phyloP scores from a whole-genome alignment of 306 rosid genomes.

The Gleditsia sinensis region DNA sequence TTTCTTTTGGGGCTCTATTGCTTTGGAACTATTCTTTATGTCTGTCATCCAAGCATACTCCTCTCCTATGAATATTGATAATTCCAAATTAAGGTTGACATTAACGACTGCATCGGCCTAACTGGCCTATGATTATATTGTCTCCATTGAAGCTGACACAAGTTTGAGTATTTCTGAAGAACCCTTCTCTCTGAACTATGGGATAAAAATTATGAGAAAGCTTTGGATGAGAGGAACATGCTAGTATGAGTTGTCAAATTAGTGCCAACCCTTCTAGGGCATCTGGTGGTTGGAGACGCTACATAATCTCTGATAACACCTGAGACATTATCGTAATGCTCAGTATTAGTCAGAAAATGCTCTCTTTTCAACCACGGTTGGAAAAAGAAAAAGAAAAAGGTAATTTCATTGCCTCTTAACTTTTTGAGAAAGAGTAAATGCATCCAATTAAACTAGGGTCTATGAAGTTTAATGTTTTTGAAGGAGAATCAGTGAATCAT shows the following conservation, averaged over 20 bases:
- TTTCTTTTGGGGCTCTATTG: not conserved
- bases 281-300: not conserved
- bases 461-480: too few relatives aligned
- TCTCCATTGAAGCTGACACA: not conserved
- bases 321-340: too few relatives aligned
- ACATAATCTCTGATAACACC: not conserved
- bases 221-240: not conserved
- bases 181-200: not conserved
- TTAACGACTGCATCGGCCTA: not conserved
- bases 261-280: not conserved
- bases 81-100: not conserved
- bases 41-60: not conserved
- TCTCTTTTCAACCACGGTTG: not conserved
- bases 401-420: not conserved
- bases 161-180: not conserved
- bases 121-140: not conserved
- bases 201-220: not conserved
- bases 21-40: not conserved
- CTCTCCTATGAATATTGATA: not conserved
- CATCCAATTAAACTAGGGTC: not conserved
- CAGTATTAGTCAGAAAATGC: not conserved
- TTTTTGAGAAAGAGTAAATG: not conserved
- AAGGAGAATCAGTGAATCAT: too few relatives aligned
- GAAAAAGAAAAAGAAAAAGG: too few relatives aligned
- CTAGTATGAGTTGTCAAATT: not conserved